phyloP scores from a whole-genome alignment of 352 stramenopile species.

The Pythium folliculosum region DNA sequence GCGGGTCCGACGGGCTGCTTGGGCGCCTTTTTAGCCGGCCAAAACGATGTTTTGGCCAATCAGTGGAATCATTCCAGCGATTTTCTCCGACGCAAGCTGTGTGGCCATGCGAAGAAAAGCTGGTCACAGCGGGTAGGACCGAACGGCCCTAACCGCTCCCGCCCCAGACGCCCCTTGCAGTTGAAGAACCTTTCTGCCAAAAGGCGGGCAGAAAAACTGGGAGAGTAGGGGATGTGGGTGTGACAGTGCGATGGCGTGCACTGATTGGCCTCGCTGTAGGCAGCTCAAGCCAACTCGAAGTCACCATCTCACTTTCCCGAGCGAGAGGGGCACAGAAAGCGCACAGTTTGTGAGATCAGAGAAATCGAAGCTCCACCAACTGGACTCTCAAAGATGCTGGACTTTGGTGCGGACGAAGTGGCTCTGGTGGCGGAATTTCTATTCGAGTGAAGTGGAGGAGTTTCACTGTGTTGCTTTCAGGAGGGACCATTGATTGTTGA shows the following conservation, averaged over 20 bases:
- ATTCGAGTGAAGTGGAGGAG: constrained; percentile 2
- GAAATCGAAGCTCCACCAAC: constrained; percentile 8
- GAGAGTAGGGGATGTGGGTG: constrained; percentile 8
- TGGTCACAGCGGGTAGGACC: not conserved
- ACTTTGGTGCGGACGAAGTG: not conserved
- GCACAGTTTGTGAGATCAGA: not conserved
- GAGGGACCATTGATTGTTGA: constrained; percentile 12
- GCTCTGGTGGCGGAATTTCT: not conserved
- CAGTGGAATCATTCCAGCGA: constrained; percentile 5
- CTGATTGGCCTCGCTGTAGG: not conserved
- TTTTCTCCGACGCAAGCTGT: constrained; percentile 15
- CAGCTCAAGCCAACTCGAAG: not conserved
- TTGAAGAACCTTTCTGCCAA: constrained; percentile 23
- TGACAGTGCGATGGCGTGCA: constrained; percentile 6
- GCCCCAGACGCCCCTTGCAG: constrained; percentile 17
- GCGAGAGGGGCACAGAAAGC: not conserved
- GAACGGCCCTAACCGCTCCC: constrained; percentile 22
- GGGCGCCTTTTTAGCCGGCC: not conserved
- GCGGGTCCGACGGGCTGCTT: not conserved
- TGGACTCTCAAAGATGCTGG: not conserved
- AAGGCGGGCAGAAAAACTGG: constrained; percentile 1
- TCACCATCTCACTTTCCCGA: constrained; percentile 15
- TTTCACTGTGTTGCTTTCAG: not conserved
- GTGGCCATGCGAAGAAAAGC: constrained; percentile 5
- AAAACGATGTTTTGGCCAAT: not conserved